Conservation (phyloP, 352 stramenopile genomes). For the Globisporangium cylindrosporum region DNA sequence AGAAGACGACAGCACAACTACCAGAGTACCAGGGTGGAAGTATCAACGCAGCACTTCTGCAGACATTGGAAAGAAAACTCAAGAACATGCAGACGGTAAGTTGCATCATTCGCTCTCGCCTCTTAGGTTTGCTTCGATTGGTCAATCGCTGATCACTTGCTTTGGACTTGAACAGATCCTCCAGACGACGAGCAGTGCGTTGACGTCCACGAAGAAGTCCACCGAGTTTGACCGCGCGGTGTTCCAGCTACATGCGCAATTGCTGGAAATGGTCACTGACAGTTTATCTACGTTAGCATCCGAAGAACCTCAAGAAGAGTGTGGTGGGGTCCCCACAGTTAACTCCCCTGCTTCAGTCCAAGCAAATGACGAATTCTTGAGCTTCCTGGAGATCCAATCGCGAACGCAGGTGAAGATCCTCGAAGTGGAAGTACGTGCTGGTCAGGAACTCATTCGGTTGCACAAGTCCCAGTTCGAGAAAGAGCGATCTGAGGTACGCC, state of each 20-base stretch:
- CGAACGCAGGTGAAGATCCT: conserved; percentile 52
- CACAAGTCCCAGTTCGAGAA: conserved; percentile 54
- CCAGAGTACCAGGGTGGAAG: conserved; percentile 4
- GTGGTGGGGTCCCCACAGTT: not conserved
- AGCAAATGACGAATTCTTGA: conserved; percentile 32
- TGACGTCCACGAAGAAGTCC: conserved; percentile 16
- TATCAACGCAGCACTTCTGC: not conserved
- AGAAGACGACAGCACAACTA: not conserved
- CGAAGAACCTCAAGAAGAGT: not conserved
- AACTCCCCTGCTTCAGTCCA: not conserved
- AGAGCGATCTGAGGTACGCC: conserved; percentile 34
- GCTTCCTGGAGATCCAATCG: conserved; percentile 40
- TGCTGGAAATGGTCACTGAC: conserved; percentile 29
- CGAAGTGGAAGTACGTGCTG: conserved; percentile 55
- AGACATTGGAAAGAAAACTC: conserved; percentile 12
- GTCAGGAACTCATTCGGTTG: conserved; percentile 55
- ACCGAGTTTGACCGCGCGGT: conserved; percentile 34
- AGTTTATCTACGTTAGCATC: conserved; percentile 9
- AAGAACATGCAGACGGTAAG: conserved; percentile 34
- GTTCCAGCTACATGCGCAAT: conserved; percentile 34
- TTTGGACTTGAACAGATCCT: conserved; percentile 25
- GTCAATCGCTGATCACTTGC: no score
- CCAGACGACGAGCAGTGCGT: conserved; percentile 22
- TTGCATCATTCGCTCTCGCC: not conserved
- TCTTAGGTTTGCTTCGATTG: no score